Evolutionary conservation across 768 basidiomycete genomes (phyloP).

Genomic region (Tulasnella sp.): DNA sequence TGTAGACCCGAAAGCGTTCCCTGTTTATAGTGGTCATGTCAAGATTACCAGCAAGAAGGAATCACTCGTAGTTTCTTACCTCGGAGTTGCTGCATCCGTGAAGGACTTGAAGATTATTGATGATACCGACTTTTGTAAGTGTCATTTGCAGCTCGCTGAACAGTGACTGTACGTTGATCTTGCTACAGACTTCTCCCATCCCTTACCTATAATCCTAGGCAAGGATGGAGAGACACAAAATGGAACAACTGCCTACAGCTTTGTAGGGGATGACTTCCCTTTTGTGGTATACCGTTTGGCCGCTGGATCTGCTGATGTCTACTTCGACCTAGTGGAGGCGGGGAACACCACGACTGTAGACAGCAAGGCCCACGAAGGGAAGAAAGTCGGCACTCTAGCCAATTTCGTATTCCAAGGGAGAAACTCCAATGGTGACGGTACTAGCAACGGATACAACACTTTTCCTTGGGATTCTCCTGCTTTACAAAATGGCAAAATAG

Average conservation of each 20-base stretch:
- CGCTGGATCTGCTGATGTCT: slow-evolving; percentile 9
- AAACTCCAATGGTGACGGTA: not conserved
- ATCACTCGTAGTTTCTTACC: slow-evolving; percentile 26
- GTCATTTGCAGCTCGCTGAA: not conserved
- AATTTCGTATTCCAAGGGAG: not conserved
- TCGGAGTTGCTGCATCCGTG: slow-evolving; percentile 33
- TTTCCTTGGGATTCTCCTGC: not conserved
- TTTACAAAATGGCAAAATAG: not conserved
- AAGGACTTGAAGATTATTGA: slow-evolving; percentile 40
- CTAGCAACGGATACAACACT: not conserved
- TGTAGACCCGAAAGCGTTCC: slow-evolving; percentile 33
- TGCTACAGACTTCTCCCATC: not conserved
- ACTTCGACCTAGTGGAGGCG: slow-evolving; percentile 12
- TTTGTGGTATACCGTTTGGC: slow-evolving; percentile 11
- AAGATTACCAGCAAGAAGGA: slow-evolving; percentile 25
- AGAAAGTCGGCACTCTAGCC: not conserved
- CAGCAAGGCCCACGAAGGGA: no score
- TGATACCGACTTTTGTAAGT: slow-evolving; percentile 23
- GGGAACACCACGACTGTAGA: slow-evolving; percentile 1
- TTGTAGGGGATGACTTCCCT: not conserved
- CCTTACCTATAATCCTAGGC: not conserved
- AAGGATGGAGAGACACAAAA: not conserved
- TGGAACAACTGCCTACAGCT: not conserved
- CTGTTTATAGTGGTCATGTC: slow-evolving; percentile 49
- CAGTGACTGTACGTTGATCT: not conserved